Evolutionary conservation across 164 flowering plant genomes (phyloP).

Genomic region (Aristolochia fimbriata): DNA sequence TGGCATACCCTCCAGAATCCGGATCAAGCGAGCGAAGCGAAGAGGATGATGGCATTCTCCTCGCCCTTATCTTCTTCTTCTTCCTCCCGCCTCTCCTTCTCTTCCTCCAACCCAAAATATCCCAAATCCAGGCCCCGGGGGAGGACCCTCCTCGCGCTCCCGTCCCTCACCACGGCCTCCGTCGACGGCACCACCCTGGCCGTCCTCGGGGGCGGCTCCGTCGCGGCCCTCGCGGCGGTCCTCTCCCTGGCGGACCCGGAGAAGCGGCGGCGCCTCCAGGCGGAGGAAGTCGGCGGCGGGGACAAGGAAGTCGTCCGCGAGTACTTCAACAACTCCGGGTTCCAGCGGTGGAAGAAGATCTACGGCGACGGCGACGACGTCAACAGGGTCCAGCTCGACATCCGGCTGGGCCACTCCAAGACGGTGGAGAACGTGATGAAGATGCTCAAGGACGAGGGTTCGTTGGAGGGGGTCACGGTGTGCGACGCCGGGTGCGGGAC

Average conservation of each 20-base stretch:
- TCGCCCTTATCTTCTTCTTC: background rate
- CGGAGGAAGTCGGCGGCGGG: slow-evolving; percentile 93
- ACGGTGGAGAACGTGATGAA: slow-evolving; percentile 60
- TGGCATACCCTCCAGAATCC: no score
- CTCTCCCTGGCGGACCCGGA: slow-evolving; percentile 83
- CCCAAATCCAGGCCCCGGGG: slow-evolving; percentile 2
- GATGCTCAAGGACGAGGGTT: slow-evolving; percentile 65
- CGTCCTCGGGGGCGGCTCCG: slow-evolving; percentile 63
- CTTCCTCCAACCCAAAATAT: background rate
- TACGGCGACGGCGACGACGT: slow-evolving; percentile 96
- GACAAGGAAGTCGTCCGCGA: slow-evolving; percentile 94
- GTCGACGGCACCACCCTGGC: slow-evolving; percentile 59
- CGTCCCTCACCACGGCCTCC: slow-evolving; percentile 31
- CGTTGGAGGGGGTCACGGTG: slow-evolving; percentile 57
- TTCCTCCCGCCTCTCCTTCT: slow-evolving; percentile 2
- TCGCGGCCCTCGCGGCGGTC: slow-evolving; percentile 72
- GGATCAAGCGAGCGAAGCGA: no score
- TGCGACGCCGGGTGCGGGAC: slow-evolving; percentile 99
- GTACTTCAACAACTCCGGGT: slow-evolving; percentile 84
- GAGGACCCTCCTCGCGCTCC: slow-evolving; percentile 25
- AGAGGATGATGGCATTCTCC: slow-evolving; percentile 9
- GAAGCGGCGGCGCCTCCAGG: slow-evolving; percentile 69
- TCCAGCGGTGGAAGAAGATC: slow-evolving; percentile 89
- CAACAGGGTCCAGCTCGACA: slow-evolving; percentile 77
- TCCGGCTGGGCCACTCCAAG: slow-evolving; percentile 83